These are phyloP conservation scores for Fragaria vesca DNA, from an alignment of 306 rosid genomes.

Conservation along the genomic window DNA sequence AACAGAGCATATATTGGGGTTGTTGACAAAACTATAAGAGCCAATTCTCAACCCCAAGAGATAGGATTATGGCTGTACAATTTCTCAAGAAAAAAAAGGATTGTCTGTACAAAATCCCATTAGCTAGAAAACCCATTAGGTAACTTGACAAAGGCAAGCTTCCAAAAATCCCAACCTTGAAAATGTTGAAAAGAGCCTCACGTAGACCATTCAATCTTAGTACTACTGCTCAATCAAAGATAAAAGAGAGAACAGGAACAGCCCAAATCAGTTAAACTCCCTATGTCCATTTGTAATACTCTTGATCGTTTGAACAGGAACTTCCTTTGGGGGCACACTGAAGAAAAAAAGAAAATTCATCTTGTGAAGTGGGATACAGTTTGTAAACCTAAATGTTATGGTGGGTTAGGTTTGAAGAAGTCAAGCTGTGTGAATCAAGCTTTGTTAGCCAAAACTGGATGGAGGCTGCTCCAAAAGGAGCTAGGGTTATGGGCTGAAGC, in stretches of 20 bases:
- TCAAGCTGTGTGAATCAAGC: too few species aligned
- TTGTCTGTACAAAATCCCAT: not conserved
- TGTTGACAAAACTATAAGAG: not conserved
- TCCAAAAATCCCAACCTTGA: constrained; percentile 21
- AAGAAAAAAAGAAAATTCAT: too few species aligned
- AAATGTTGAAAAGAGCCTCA: not conserved
- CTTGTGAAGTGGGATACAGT: too few species aligned
- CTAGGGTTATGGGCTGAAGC: too few species aligned
- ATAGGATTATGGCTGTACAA: not conserved
- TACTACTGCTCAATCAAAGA: not conserved
- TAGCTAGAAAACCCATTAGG: not conserved
- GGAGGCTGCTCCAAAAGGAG: too few species aligned
- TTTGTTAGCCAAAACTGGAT: too few species aligned
- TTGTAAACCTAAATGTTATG: too few species aligned
- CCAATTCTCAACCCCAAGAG: not conserved
- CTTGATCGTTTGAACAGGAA: too few species aligned
- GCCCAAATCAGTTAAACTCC: too few species aligned
- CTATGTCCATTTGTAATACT: too few species aligned
- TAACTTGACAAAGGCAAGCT: constrained; percentile 4
- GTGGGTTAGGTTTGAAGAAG: too few species aligned
- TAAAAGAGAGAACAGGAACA: not conserved
- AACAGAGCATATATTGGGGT: not conserved
- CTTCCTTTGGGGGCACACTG: too few species aligned
- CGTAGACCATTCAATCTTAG: not conserved
- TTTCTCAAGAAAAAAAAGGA: not conserved